Evolutionary conservation across 331 rosid genomes (phyloP).

Genomic region (Saraca asoca): DNA sequence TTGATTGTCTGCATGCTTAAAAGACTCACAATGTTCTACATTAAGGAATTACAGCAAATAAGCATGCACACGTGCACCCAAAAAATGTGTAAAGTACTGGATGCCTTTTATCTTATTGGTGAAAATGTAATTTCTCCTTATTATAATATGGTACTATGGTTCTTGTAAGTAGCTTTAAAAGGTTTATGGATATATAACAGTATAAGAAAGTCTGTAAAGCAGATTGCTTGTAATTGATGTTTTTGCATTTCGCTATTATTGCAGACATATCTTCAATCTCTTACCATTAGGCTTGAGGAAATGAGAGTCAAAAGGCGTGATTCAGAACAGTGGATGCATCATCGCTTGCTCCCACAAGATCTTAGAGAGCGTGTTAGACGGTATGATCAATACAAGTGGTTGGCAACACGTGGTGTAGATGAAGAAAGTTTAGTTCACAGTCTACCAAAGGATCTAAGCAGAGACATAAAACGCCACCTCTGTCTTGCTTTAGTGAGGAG

Average conservation of each 20-base stretch:
- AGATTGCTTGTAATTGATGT: constrained; percentile 28
- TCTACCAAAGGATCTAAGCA: constrained; percentile 95
- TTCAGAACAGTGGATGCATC: constrained; percentile 99
- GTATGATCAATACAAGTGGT: constrained; percentile 98
- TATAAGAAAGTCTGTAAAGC: constrained; percentile 6
- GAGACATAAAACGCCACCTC: constrained; percentile 96
- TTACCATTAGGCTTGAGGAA: constrained; percentile 95
- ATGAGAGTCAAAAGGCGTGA: constrained; percentile 99
- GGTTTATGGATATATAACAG: neutral
- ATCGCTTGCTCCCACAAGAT: constrained; percentile 86
- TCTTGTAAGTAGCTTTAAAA: constrained; percentile 26
- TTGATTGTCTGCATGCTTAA: constrained; percentile 6
- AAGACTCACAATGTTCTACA: neutral
- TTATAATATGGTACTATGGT: constrained; percentile 10
- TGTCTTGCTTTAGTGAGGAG: constrained; percentile 96
- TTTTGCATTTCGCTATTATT: constrained; percentile 37
- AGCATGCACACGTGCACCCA: no score
- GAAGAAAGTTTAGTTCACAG: constrained; percentile 87
- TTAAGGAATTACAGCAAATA: neutral
- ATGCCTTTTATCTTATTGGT: no score
- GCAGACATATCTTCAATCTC: constrained; percentile 99
- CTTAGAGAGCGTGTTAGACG: constrained; percentile 96
- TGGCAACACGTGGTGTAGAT: constrained; percentile 98
- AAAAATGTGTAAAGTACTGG: no score
- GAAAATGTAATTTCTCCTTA: constrained; percentile 7